Percentiles rank a stretch among this genome's conserved stretches.
phyloP scores from a whole-genome alignment of 257 asterid species.

The Penstemon davidsonii region DNA sequence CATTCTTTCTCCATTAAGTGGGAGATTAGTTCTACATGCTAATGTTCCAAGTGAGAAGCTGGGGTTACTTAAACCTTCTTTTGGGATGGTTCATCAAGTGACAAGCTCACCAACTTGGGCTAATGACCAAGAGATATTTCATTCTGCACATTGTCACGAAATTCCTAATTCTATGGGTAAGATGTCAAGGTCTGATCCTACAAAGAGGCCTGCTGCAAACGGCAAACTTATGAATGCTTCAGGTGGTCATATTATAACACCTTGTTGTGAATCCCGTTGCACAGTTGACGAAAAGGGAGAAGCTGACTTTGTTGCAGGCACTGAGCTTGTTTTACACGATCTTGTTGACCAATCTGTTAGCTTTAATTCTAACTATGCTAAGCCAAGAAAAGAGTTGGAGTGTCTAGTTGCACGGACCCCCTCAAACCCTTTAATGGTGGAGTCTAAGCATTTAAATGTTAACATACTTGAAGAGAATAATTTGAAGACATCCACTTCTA shows the following conservation, averaged over 20 bases:
- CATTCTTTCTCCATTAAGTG: constrained; percentile 32
- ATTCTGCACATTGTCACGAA: constrained; percentile 30
- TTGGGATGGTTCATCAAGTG: constrained; percentile 31
- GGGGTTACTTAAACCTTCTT: constrained; percentile 35
- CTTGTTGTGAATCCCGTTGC: constrained; percentile 28
- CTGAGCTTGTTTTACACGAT: constrained; percentile 25
- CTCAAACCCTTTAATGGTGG: constrained; percentile 39
- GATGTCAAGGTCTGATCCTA: constrained; percentile 24
- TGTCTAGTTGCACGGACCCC: constrained; percentile 36
- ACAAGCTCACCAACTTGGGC: constrained; percentile 38
- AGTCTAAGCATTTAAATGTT: constrained; percentile 51
- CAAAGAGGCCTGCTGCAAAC: constrained; percentile 13
- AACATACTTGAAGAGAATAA: constrained; percentile 35
- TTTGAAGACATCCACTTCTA: constrained; percentile 32
- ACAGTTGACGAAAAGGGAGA: constrained; percentile 30
- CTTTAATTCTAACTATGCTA: constrained; percentile 33
- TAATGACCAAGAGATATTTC: constrained; percentile 28
- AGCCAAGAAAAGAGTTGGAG: constrained; percentile 37
- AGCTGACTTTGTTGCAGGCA: constrained; percentile 25
- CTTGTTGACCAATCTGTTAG: constrained; percentile 30
- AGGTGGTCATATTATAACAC: constrained; percentile 33
- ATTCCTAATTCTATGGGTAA: constrained; percentile 21
- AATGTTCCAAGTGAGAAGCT: constrained; percentile 32
- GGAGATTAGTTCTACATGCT: constrained; percentile 35
- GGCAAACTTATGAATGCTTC: constrained; percentile 31